phyloP scores from a whole-genome alignment of 2,329 filamentous ascomycete genomes.

The Fusarium udum region DNA sequence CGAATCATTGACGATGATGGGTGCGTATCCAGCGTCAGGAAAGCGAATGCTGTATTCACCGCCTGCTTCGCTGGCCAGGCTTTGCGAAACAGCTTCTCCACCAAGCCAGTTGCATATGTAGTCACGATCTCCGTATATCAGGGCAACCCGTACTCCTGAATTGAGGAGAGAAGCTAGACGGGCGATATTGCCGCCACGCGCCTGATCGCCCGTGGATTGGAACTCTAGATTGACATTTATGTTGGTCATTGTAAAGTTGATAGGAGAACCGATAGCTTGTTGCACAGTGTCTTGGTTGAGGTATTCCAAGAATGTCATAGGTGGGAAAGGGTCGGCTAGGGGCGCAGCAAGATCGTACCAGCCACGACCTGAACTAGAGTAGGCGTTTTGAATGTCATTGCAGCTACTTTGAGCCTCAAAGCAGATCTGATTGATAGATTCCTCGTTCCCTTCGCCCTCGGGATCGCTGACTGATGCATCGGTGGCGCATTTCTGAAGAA shows the following conservation, averaged over 20 bases:
- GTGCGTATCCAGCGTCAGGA: constrained; percentile 73
- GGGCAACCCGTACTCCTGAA: constrained; percentile 71
- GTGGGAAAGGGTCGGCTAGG: constrained; percentile 68
- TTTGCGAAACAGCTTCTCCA: constrained; percentile 76
- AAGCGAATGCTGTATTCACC: constrained; percentile 64
- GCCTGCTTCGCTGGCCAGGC: constrained; percentile 61
- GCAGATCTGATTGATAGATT: constrained; percentile 58
- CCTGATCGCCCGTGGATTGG: constrained; percentile 65
- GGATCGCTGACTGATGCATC: constrained; percentile 53
- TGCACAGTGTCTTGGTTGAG: constrained; percentile 69
- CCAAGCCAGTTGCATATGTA: constrained; percentile 76
- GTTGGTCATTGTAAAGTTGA: constrained; percentile 67
- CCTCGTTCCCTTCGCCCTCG: constrained; percentile 51
- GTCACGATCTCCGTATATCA: constrained; percentile 75
- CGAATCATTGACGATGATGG: constrained; percentile 73
- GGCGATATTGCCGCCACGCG: constrained; percentile 68
- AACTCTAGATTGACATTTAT: constrained; percentile 58
- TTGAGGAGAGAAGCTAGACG: constrained; percentile 69
- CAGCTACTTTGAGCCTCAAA: constrained; percentile 56
- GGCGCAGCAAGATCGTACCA: constrained; percentile 70
- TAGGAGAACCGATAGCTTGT: constrained; percentile 67
- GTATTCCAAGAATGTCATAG: constrained; percentile 68
- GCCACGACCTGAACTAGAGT: constrained; percentile 65
- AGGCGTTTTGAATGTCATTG: constrained; percentile 65
- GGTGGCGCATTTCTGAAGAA: constrained; percentile 62